Percentiles rank a stretch among this genome's conserved stretches.
Conservation (phyloP, 2,329 filamentous ascomycete genomes). For the Beauveria sp. region DNA sequence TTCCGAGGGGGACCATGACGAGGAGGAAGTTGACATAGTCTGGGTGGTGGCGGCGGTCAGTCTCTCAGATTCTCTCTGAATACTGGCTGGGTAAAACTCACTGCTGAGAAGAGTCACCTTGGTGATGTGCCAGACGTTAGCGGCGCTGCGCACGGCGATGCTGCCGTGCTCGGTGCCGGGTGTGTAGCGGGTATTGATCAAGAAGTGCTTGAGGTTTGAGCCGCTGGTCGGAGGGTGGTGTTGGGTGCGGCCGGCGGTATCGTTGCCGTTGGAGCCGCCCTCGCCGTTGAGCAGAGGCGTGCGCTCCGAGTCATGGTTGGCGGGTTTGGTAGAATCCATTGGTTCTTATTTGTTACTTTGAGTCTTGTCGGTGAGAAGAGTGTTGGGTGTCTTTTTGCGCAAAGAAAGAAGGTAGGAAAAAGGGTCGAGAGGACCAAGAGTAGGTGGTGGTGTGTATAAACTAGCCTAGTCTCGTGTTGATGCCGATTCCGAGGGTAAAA, state of each 20-base stretch:
- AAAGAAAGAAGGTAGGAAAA: background rate
- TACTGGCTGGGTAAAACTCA: constrained; percentile 28
- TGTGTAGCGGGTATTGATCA: constrained; percentile 42
- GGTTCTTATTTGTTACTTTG: background rate
- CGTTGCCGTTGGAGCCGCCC: background rate
- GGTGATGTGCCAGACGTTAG: constrained; percentile 45
- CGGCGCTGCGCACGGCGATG: constrained; percentile 35
- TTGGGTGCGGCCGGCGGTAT: background rate
- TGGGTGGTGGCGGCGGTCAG: constrained; percentile 18
- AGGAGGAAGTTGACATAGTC: constrained; percentile 63
- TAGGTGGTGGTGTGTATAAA: background rate
- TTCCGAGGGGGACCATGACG: constrained; percentile 66
- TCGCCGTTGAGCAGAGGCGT: constrained; percentile 36
- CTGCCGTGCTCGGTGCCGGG: constrained; percentile 45
- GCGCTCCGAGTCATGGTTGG: constrained; percentile 25
- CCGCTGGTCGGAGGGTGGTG: background rate
- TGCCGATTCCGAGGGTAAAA: background rate
- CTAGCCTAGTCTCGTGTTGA: background rate
- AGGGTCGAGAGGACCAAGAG: background rate
- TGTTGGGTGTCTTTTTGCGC: too few relatives aligned
- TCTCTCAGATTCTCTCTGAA: background rate
- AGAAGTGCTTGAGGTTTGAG: constrained; percentile 29
- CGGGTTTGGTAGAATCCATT: constrained; percentile 28
- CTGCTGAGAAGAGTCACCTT: constrained; percentile 53
- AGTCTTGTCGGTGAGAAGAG: background rate